Percentiles rank a stretch among this genome's conserved stretches.
phyloP scores from a whole-genome alignment of 306 rosid species.

The Cucurbita ficifolia region DNA sequence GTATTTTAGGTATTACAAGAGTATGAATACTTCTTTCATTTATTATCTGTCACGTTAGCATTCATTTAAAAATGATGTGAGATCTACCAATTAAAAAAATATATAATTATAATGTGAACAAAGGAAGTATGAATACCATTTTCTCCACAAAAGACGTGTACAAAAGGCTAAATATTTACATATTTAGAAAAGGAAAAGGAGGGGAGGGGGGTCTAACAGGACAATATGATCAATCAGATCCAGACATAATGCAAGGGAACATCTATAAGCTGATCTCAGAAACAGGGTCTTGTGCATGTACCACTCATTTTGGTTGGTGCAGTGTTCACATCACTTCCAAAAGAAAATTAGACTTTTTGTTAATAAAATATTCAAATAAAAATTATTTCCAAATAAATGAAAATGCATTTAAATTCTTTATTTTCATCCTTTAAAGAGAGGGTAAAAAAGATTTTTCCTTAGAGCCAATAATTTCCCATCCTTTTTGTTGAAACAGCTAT shows the following conservation, averaged over 20 bases:
- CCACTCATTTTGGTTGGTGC: slow-evolving; percentile 13
- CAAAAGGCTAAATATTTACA: background rate
- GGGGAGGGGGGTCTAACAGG: background rate
- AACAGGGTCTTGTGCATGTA: slow-evolving; percentile 10
- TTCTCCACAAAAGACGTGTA: background rate
- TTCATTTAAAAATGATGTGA: no score
- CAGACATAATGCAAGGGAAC: slow-evolving; percentile 7
- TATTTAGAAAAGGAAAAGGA: background rate
- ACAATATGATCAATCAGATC: slow-evolving; percentile 8
- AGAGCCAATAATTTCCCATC: background rate
- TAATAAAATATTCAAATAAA: background rate
- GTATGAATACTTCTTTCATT: no score
- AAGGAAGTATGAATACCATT: no score
- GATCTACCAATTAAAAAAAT: no score
- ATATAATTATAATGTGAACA: no score
- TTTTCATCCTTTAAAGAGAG: background rate
- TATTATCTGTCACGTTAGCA: no score
- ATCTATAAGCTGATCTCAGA: background rate
- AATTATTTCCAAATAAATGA: background rate
- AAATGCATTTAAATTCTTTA: background rate
- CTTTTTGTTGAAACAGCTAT: background rate
- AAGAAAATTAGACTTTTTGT: background rate
- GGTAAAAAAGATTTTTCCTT: background rate
- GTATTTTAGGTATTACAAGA: no score
- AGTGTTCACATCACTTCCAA: slow-evolving; percentile 3